These are phyloP conservation scores for Dryas integrifolia DNA, from an alignment of 331 rosid species.

Conservation along the genomic window DNA sequence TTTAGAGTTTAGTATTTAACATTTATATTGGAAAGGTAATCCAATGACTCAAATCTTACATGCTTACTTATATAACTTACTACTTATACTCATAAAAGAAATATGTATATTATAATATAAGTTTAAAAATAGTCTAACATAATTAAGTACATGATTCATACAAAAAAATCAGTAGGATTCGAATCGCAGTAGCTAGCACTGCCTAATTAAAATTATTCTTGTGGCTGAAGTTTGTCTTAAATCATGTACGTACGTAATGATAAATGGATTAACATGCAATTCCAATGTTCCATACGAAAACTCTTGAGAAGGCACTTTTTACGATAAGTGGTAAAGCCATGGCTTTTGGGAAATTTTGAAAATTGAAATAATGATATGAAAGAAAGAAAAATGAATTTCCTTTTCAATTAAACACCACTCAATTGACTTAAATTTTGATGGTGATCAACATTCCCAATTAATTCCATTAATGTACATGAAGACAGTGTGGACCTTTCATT, in stretches of 20 bases:
- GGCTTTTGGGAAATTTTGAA: constrained; percentile 1
- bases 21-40: too few relatives aligned
- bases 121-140: too few relatives aligned
- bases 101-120: too few relatives aligned
- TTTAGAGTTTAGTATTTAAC: too few relatives aligned
- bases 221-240: constrained; percentile 25
- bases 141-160: too few relatives aligned
- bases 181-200: background rate
- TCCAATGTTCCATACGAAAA: constrained; percentile 10
- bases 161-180: too few relatives aligned
- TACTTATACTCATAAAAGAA: too few relatives aligned
- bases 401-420: too few relatives aligned
- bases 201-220: constrained; percentile 18
- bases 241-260: background rate
- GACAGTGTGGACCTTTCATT: background rate
- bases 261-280: background rate
- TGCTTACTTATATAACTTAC: too few relatives aligned
- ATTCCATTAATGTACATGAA: background rate
- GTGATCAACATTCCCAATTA: constrained; percentile 2
- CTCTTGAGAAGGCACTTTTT: constrained; percentile 9
- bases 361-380: background rate
- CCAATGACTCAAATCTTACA: too few relatives aligned
- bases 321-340: constrained; percentile 2
- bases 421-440: too few relatives aligned
- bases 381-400: background rate